Base-by-base conservation (phyloP, 192 early-diverging fungal species). In the Polychytrium aggregatum region DNA sequence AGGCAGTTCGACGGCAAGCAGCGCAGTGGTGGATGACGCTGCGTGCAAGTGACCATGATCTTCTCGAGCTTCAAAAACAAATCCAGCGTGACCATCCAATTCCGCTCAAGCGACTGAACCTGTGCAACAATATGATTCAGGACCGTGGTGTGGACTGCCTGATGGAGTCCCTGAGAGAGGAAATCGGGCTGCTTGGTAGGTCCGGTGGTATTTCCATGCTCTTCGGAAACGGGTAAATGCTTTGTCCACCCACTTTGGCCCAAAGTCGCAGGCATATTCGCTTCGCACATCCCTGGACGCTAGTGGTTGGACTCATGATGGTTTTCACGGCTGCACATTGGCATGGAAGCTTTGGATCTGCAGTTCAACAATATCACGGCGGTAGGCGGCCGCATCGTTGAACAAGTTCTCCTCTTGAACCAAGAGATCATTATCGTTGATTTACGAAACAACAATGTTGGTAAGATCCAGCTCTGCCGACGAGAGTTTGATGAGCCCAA, bases 381-480 rank as follows among this genome's bases (percentile, higher is more conserved):
- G 29, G 37, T 48, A 10, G 56, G 60, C 2, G 65, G 52, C 11
- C 31, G 57, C n/a, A 53, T 68, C 18, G 65, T 64, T 8, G 45
- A 60, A 37, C 52, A 63, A 20, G 36, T 63, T 13, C 47, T 68
- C n/a, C 37, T 48, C 17, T 18, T 59, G 10, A 68, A 68, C 44
- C 48, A 34, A 20, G 65, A 68, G 50, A 48, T 68, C 1, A 27
- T 39, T 7, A 55, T 63, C 37, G 53, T 68, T 14, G 65, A 68
- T 56, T 46, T 68, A 27, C 26, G 65, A 18, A 53, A 49, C 30
- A 68, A 68, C 37, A 3, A 16, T 17, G 33, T 63, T 2, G 59
- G 57, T 64, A 26, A 24, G 10, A 17, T n/a, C 10, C 24, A 18
- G 43, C 16, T 16, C 13, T 17, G 1, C 11, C 24, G 3, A 11